Conservation (phyloP, 2,329 filamentous ascomycete species). For the Talaromyces verruculosus region DNA sequence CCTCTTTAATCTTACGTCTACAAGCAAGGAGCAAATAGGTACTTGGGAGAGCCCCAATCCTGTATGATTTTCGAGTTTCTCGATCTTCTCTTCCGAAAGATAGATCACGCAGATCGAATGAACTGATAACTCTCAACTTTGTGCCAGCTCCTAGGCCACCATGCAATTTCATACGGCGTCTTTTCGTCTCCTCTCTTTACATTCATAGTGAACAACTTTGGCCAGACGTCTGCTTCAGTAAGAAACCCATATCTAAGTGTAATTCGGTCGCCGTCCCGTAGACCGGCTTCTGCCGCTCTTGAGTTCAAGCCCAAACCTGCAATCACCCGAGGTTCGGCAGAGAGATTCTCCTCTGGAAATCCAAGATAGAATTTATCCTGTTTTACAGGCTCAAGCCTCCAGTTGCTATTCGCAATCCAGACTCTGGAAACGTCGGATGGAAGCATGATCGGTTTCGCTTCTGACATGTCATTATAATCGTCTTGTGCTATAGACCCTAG, state of each 20-base stretch:
- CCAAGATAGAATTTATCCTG: constrained; percentile 2
- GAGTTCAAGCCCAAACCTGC: background rate
- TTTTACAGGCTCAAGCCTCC: background rate
- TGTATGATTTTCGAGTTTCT: background rate
- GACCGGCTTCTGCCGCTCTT: constrained; percentile 9
- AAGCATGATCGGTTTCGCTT: constrained; percentile 1
- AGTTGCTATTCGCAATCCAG: constrained; percentile 9
- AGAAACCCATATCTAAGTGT: constrained; percentile 2
- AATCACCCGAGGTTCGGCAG: background rate
- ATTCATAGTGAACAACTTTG: constrained; percentile 5
- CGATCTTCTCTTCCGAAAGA: background rate
- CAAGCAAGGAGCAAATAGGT: no score
- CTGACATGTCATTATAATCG: constrained; percentile 10
- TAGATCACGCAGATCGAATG: background rate
- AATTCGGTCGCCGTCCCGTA: background rate
- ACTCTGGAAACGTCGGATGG: background rate
- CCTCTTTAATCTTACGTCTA: no score
- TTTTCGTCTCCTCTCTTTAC: background rate
- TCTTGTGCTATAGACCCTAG: background rate
- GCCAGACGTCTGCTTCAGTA: constrained; percentile 5
- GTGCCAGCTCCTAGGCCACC: constrained; percentile 13
- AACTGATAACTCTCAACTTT: constrained; percentile 10
- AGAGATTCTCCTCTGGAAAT: constrained; percentile 13
- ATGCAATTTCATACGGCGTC: background rate
- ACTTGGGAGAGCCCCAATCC: no score